Evolutionary conservation across 2,329 filamentous ascomycete species (phyloP).

Genomic region (Botryotinia globosa): DNA sequence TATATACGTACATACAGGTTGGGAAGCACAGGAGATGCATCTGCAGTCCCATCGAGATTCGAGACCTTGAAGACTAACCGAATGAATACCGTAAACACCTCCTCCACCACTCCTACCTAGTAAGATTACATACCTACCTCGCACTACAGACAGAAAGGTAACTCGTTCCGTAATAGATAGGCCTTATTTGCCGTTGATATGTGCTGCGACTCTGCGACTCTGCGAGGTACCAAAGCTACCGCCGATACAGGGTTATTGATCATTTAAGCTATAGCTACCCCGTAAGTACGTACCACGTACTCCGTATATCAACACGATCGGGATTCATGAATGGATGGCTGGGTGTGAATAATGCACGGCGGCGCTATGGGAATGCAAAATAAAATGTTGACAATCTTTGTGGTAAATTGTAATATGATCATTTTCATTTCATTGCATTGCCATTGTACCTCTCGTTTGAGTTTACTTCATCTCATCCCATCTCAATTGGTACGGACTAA

Average conservation of each 20-base stretch:
- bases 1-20: not conserved
- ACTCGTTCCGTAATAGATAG: not conserved
- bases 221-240: slow-evolving; percentile 14
- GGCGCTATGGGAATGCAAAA: not conserved
- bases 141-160: not conserved
- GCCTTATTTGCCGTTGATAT: slow-evolving; percentile 1
- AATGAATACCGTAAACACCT: not conserved
- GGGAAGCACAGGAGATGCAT: not conserved
- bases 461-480: not conserved
- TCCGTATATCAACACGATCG: not conserved
- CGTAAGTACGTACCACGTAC: no score
- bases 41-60: not conserved
- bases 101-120: no score
- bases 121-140: no score
- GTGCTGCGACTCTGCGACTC: slow-evolving; percentile 15
- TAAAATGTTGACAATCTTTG: not conserved
- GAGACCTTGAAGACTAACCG: not conserved
- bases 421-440: not conserved
- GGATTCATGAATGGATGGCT: not conserved
- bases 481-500: not conserved
- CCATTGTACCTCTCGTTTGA: not conserved
- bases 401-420: not conserved
- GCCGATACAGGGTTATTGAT: not conserved
- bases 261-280: slow-evolving; percentile 3
- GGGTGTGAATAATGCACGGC: not conserved